Base-by-base conservation (phyloP, 345 rosid genomes). In the Mangifera indica region DNA sequence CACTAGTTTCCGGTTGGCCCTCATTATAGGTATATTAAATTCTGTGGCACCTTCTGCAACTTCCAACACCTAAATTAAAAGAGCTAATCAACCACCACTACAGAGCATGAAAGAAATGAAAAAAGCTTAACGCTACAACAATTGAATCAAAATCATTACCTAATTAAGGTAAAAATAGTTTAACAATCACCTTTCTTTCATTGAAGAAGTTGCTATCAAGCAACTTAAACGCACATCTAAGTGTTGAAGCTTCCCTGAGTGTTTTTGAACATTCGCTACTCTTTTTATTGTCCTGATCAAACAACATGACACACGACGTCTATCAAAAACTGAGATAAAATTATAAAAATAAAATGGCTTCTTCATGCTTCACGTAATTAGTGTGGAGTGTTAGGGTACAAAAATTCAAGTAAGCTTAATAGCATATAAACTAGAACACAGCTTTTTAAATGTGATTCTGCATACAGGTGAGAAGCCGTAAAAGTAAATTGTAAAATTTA, bases 191-290 rank as follows among this genome's bases (percentile, higher is more conserved):
- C 91, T 91, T 82, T n/a, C 76, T 67, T 37, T 91, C 94, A 55
- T 74, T 79, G 76, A 93, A 89, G 91, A 89, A 87, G 49, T 72
- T 76, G 13, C 89, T 84, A 77, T 88, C 94, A 54, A 89, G 65
- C 69, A 91, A 69, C 74, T 81, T 65, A 70, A 91, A 85, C 42
- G 77, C 79, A 17, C 66, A 18, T 76, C 72, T 76, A 10, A 87
- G 75, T 61, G 60, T 63, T 49, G 79, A 81, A 72, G 81, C 88
- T 52, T 85, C 83, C 49, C 48, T 63, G 40, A 67, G 52, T 52
- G 73, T 81, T 60, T 74, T 69, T 18, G 78, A 75, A 75, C 79
- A 66, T 59, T 68, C 77, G 60, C 59, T 10, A n/a, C 60, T 76
- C 6, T 56, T 66, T 75, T 69, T 61, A 25, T 82, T 80, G 83